phyloP scores from a whole-genome alignment of 176 grass and related monocot species.

The Microstegium vimineum region DNA sequence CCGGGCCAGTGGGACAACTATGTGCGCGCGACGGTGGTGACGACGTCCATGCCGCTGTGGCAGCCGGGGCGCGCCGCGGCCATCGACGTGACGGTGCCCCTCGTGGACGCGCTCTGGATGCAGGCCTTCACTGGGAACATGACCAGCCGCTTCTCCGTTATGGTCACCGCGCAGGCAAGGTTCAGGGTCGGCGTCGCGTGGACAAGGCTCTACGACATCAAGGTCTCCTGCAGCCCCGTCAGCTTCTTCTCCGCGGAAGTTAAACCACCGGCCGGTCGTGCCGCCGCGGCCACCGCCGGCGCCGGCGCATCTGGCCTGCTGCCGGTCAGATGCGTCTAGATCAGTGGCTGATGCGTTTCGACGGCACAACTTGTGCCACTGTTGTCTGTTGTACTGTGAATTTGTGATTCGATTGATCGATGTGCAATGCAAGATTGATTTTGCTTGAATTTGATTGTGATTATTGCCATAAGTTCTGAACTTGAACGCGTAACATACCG shows the following conservation, averaged over 20 bases:
- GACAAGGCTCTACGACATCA: not conserved
- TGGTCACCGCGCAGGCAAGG: not conserved
- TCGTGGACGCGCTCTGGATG: not conserved
- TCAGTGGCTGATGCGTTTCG: not conserved
- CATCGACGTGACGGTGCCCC: not conserved
- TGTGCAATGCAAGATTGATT: not conserved
- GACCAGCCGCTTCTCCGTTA: not conserved
- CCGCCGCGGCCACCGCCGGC: not conserved
- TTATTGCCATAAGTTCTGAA: not conserved
- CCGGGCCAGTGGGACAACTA: not conserved
- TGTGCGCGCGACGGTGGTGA: not conserved
- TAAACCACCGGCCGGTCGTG: not conserved
- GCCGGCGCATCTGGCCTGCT: not conserved
- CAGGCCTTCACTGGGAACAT: not conserved
- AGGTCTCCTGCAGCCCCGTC: not conserved
- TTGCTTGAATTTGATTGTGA: not conserved
- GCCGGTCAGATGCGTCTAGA: not conserved
- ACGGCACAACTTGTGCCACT: not conserved
- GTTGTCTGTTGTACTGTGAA: not conserved
- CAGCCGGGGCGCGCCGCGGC: no score
- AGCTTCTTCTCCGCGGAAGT: not conserved
- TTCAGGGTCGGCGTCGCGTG: not conserved
- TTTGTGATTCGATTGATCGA: not conserved
- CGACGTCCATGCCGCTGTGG: not conserved
- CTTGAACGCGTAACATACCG: not conserved